These are phyloP conservation scores for Omphalotus guepiniiformis DNA, from an alignment of 768 basidiomycete species.

Conservation along the genomic window DNA sequence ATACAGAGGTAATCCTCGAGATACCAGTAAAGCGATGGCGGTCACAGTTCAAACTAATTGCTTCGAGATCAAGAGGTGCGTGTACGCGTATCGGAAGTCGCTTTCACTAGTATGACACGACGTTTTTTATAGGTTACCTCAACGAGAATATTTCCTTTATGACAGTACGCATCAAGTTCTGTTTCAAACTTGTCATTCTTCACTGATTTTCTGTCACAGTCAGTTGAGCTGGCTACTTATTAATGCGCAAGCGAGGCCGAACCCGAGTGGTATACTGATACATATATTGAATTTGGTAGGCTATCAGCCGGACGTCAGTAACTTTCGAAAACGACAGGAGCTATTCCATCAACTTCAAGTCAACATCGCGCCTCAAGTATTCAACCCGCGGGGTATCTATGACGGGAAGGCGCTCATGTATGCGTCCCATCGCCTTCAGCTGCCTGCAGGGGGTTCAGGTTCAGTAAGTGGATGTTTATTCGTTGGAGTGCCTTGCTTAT, in stretches of 20 bases:
- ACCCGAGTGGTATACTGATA: no score
- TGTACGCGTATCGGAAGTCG: background rate
- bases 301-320: conserved; percentile 20
- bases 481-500: background rate
- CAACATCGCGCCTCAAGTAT: conserved; percentile 26
- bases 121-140: conserved; percentile 20
- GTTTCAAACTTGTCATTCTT: background rate
- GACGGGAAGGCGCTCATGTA: conserved; percentile 43
- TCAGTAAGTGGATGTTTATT: conserved; percentile 19
- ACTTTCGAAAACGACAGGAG: conserved; percentile 22
- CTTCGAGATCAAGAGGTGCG: conserved; percentile 23
- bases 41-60: conserved; percentile 25
- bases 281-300: no score
- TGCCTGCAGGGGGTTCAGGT: conserved; percentile 21
- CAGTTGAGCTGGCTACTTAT: no score
- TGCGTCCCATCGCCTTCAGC: conserved; percentile 25
- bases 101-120: background rate
- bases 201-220: conserved; percentile 12
- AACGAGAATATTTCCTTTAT: conserved; percentile 24
- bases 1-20: no score
- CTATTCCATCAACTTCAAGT: conserved; percentile 38
- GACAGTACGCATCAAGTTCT: conserved; percentile 18
- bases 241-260: no score
- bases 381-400: conserved; percentile 41
- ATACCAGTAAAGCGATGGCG: no score